Conservation (phyloP, 2,329 filamentous ascomycete genomes). For the Aspergillus awamori region DNA sequence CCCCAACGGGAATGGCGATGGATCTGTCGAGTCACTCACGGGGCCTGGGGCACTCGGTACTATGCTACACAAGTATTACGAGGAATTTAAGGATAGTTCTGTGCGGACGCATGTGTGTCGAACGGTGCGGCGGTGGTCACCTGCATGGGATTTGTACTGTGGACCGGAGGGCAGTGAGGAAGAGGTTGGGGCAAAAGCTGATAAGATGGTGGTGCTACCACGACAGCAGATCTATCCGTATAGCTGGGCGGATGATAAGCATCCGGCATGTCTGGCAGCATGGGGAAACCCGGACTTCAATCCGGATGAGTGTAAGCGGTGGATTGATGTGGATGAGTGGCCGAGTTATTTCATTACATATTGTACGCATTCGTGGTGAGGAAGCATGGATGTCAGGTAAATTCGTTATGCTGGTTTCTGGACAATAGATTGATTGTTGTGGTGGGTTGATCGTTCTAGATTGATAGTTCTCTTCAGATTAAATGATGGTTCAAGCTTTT, state of each 20-base stretch:
- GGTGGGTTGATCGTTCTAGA: neutral
- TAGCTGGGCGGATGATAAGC: constrained; percentile 24
- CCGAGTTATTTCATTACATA: constrained; percentile 30
- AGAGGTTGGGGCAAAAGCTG: neutral
- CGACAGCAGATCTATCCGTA: constrained; percentile 25
- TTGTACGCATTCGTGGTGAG: constrained; percentile 27
- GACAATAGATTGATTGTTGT: neutral
- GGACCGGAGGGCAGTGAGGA: neutral
- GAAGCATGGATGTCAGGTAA: neutral
- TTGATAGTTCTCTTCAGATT: neutral
- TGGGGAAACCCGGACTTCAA: constrained; percentile 21
- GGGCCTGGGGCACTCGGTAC: constrained; percentile 19
- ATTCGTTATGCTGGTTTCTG: neutral
- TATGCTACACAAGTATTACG: constrained; percentile 21
- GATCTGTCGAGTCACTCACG: constrained; percentile 23
- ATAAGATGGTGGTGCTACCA: constrained; percentile 20
- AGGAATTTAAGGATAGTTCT: constrained; percentile 1
- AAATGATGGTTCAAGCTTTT: no score
- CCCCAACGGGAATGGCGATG: constrained; percentile 22
- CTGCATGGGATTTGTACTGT: constrained; percentile 21
- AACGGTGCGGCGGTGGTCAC: constrained; percentile 13
- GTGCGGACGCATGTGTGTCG: constrained; percentile 15
- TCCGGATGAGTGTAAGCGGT: constrained; percentile 22
- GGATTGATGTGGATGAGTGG: constrained; percentile 26
- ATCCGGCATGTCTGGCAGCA: constrained; percentile 20